Evolutionary conservation across 1,284 basidiomycete genomes (phyloP).

Genomic region (Mrakiaceae sp.): DNA sequence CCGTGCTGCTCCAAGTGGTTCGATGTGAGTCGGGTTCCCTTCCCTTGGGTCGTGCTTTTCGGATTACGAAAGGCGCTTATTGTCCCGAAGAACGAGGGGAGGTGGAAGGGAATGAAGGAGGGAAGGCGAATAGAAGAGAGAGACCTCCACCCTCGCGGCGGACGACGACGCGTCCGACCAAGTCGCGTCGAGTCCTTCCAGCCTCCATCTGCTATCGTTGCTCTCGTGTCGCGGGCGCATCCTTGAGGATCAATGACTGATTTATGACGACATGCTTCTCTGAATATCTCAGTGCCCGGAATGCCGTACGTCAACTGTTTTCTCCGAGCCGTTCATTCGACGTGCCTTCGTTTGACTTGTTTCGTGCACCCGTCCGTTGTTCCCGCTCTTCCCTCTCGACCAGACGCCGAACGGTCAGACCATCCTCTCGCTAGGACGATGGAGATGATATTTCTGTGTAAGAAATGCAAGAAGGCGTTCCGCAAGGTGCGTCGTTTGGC

Average conservation of each 20-base stretch:
- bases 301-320: conserved; percentile 44
- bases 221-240: too few relatives aligned
- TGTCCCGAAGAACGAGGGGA: not conserved
- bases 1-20: conserved; percentile 94
- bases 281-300: conserved; percentile 54
- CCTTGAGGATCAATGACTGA: too few relatives aligned
- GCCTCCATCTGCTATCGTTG: too few relatives aligned
- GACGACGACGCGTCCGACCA: too few relatives aligned
- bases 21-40: conserved; percentile 42
- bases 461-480: conserved; percentile 96
- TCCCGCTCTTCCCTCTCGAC: too few relatives aligned
- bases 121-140: not conserved
- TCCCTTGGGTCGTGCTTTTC: not conserved
- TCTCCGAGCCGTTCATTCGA: not conserved
- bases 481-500: conserved; percentile 44
- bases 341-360: not conserved
- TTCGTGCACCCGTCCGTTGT: not conserved
- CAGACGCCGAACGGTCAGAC: conserved; percentile 60
- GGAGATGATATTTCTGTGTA: conserved; percentile 92
- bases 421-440: conserved; percentile 64
- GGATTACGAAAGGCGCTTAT: not conserved
- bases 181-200: too few relatives aligned
- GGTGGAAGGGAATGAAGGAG: not conserved
- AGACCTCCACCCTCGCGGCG: too few relatives aligned
- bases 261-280: too few relatives aligned